Evolutionary conservation across 1,284 basidiomycete genomes (phyloP).

Genomic region (Ustilago shanxiensis): DNA sequence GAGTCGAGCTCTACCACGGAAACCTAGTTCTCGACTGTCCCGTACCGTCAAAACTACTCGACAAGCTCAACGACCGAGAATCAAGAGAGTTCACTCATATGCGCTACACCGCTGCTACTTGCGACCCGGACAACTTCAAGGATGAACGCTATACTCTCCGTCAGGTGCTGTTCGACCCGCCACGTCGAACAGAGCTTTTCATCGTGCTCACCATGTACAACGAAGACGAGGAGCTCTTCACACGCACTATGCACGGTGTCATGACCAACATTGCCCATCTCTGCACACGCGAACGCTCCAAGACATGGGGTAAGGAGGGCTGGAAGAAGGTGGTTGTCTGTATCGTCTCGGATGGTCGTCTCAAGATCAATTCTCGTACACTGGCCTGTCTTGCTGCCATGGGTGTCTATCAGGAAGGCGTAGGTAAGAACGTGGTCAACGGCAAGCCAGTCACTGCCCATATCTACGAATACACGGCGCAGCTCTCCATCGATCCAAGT

Average conservation of each 20-base stretch:
- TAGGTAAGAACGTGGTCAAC: slow-evolving; percentile 91
- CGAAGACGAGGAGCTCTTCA: slow-evolving; percentile 61
- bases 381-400: slow-evolving; percentile 87
- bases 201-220: slow-evolving; percentile 69
- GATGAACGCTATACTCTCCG: slow-evolving; percentile 70
- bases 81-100: slow-evolving; percentile 86
- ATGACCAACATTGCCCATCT: slow-evolving; percentile 74
- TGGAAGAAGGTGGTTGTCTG: slow-evolving; percentile 84
- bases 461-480: slow-evolving; percentile 79
- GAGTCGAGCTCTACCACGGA: slow-evolving; percentile 66
- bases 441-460: slow-evolving; percentile 88
- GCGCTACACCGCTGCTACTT: slow-evolving; percentile 70
- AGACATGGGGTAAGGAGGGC: slow-evolving; percentile 94
- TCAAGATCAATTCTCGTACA: slow-evolving; percentile 90
- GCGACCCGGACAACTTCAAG: slow-evolving; percentile 86
- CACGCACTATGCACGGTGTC: slow-evolving; percentile 67
- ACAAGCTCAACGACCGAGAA: slow-evolving; percentile 81
- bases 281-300: slow-evolving; percentile 83
- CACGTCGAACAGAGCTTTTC: slow-evolving; percentile 66
- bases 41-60: slow-evolving; percentile 60
- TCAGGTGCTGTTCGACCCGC: slow-evolving; percentile 65
- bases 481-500: slow-evolving; percentile 83
- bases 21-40: slow-evolving; percentile 69
- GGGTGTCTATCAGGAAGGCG: slow-evolving; percentile 89
- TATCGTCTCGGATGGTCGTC: slow-evolving; percentile 93